phyloP scores from a whole-genome alignment of 768 basidiomycete genomes.

The Leucocoprinus birnbaumii region DNA sequence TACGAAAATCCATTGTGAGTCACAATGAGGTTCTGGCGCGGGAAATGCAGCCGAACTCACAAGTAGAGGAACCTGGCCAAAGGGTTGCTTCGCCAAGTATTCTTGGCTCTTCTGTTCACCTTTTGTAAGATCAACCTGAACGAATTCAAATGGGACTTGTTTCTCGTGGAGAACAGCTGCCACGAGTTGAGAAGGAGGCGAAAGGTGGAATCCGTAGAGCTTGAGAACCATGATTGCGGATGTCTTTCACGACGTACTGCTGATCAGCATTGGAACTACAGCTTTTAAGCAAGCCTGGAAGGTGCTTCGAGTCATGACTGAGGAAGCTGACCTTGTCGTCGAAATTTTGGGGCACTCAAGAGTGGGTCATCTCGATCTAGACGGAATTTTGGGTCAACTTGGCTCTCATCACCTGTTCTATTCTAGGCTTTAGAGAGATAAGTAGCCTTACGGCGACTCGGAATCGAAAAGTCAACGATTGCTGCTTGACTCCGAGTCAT shows the following conservation, averaged over 20 bases:
- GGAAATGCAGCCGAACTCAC: background rate
- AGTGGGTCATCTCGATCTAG: too few relatives aligned
- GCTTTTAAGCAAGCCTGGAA: too few relatives aligned
- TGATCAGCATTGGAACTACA: too few relatives aligned
- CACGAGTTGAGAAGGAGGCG: slow-evolving; percentile 49
- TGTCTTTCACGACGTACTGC: background rate
- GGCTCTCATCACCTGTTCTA: too few relatives aligned
- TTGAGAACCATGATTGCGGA: slow-evolving; percentile 17
- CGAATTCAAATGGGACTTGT: slow-evolving; percentile 44
- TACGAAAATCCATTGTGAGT: slow-evolving; percentile 9
- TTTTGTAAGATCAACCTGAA: slow-evolving; percentile 36
- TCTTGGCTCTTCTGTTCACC: slow-evolving; percentile 33
- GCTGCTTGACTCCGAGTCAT: too few relatives aligned
- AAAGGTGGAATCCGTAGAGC: slow-evolving; percentile 30
- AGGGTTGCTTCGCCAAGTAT: background rate
- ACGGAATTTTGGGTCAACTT: too few relatives aligned
- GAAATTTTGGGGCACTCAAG: too few relatives aligned
- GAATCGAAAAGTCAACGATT: too few relatives aligned
- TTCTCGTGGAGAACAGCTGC: slow-evolving; percentile 44
- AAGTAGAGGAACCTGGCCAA: background rate
- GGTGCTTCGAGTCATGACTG: too few relatives aligned
- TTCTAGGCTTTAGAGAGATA: too few relatives aligned
- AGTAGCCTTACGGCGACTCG: too few relatives aligned
- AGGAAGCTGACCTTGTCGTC: too few relatives aligned
- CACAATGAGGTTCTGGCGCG: background rate